Evolutionary conservation across 352 stramenopile species (phyloP).

Genomic region (Phytophthora melonis): DNA sequence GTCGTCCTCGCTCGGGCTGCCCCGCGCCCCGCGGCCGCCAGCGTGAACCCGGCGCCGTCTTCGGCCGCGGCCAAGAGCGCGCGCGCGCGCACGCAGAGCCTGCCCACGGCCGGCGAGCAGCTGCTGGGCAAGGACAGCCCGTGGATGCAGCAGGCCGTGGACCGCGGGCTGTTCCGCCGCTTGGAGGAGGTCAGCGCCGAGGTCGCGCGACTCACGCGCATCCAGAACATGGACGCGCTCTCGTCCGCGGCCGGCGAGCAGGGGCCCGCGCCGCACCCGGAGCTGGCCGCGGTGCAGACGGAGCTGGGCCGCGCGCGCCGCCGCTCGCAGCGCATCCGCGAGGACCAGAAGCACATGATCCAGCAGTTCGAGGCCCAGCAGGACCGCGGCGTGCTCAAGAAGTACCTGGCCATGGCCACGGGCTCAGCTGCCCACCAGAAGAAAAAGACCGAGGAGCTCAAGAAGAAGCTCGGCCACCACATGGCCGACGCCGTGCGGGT

Average conservation of each 20-base stretch:
- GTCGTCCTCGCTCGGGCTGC: slow-evolving; percentile 4
- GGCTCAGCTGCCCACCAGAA: slow-evolving; percentile 37
- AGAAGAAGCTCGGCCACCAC: slow-evolving; percentile 64
- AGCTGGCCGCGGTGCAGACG: slow-evolving; percentile 50
- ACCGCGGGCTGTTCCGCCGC: slow-evolving; percentile 64
- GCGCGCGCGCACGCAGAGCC: slow-evolving; percentile 44
- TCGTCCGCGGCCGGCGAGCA: slow-evolving; percentile 19
- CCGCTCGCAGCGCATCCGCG: slow-evolving; percentile 51
- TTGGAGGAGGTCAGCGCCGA: slow-evolving; percentile 67
- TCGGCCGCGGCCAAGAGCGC: background rate
- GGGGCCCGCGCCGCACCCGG: slow-evolving; percentile 31
- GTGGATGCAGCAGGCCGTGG: slow-evolving; percentile 47
- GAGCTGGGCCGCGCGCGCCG: slow-evolving; percentile 54
- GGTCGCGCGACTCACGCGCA: slow-evolving; percentile 48
- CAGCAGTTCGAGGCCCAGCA: slow-evolving; percentile 70
- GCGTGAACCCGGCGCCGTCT: slow-evolving; percentile 21
- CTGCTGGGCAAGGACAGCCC: slow-evolving; percentile 13
- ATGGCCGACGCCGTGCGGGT: slow-evolving; percentile 59
- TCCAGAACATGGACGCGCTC: slow-evolving; percentile 47
- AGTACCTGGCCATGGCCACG: slow-evolving; percentile 66
- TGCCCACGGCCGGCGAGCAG: slow-evolving; percentile 25
- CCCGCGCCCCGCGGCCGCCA: slow-evolving; percentile 20
- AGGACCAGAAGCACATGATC: slow-evolving; percentile 71
- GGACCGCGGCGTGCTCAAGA: slow-evolving; percentile 59
- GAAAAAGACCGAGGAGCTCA: slow-evolving; percentile 58